Evolutionary conservation across 805 yeast genomes (phyloP), one percentile per base, ranked within the genome.

Genomic region (Ogataea pilisensis): DNA sequence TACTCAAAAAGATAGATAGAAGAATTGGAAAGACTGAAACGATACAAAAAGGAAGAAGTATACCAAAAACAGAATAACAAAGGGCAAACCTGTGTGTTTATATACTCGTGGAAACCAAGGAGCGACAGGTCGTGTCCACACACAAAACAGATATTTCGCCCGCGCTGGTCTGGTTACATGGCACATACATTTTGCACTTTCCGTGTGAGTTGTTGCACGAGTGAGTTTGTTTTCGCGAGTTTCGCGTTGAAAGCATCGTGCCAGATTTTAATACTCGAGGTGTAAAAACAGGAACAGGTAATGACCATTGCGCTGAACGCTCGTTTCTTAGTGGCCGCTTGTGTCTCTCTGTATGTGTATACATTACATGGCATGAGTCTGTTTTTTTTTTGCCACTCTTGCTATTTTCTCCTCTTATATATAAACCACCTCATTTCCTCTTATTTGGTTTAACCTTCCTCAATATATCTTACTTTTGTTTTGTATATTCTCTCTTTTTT

Each of bases 161-260:
- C 25, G 40, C 14, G 16, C 14, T 27, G 16, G 30, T 5, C 8
- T 14, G 7, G 5, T n/a, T 29, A 47, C 50, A 50, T 50, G 51
- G 26, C 32, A 28, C 48, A 37, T 40, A 47, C 44, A 50, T 45
- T 42, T 43, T 34, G 38, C 41, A 39, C 43, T 14, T 14, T 37
- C 22, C 27, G 26, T 35, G 31, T 37, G 33, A 34, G 33, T 41
- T 41, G 37, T 32, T 18, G n/a, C 34, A 38, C 43, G 35, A 34
- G 30, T 32, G 42, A 22, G 26, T 31, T 19, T 28, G 38, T 41
- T 47, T 38, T 47, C 35, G 34, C 37, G 35, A 45, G 39, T 43
- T 46, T 50, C 54, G 54, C 54, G 42, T 36, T 40, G 38, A 33
- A 42, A 33, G 39, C 39, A 46, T 34, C 54, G 54, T 50, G 43